Evolutionary conservation across 495 filamentous ascomycete species (phyloP).

Genomic region (Penicillium robsamsonii): DNA sequence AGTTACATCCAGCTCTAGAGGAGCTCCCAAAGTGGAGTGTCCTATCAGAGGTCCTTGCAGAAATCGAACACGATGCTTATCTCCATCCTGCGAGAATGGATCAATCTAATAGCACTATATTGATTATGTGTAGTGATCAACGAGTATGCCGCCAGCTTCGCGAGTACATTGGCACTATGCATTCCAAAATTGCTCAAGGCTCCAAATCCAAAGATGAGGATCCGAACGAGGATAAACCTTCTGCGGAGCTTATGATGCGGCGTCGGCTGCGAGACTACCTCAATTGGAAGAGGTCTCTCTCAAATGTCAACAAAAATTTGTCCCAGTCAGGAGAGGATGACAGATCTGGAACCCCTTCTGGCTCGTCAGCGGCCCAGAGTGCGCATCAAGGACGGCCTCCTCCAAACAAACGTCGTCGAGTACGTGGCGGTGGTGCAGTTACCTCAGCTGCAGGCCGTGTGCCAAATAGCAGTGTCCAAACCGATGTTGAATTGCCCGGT

Average conservation of each 20-base stretch:
- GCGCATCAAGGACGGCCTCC: constrained; percentile 62
- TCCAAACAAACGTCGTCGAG: constrained; percentile 80
- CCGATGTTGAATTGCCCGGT: constrained; percentile 74
- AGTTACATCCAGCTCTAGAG: constrained; percentile 85
- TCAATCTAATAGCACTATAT: constrained; percentile 83
- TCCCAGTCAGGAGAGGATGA: constrained; percentile 21
- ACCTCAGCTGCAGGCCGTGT: constrained; percentile 54
- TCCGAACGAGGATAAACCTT: constrained; percentile 54
- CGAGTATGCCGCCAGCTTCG: constrained; percentile 85
- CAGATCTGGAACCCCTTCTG: constrained; percentile 12
- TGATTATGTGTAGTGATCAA: constrained; percentile 94
- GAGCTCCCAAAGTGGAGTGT: constrained; percentile 92
- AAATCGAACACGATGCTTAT: constrained; percentile 90
- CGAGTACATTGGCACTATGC: constrained; percentile 89
- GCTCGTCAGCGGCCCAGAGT: constrained; percentile 26
- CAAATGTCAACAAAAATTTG: constrained; percentile 80
- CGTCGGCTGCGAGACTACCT: constrained; percentile 84
- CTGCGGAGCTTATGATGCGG: constrained; percentile 85
- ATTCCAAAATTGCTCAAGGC: constrained; percentile 58
- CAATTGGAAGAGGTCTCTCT: constrained; percentile 86
- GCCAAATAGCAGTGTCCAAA: constrained; percentile 66
- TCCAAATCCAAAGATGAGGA: constrained; percentile 29
- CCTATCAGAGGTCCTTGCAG: constrained; percentile 80
- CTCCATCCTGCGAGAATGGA: constrained; percentile 72
- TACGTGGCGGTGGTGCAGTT: constrained; percentile 74